Evolutionary conservation across 345 rosid genomes (phyloP), one percentile per base, ranked within the genome.

Genomic region (Camelina laxa): DNA sequence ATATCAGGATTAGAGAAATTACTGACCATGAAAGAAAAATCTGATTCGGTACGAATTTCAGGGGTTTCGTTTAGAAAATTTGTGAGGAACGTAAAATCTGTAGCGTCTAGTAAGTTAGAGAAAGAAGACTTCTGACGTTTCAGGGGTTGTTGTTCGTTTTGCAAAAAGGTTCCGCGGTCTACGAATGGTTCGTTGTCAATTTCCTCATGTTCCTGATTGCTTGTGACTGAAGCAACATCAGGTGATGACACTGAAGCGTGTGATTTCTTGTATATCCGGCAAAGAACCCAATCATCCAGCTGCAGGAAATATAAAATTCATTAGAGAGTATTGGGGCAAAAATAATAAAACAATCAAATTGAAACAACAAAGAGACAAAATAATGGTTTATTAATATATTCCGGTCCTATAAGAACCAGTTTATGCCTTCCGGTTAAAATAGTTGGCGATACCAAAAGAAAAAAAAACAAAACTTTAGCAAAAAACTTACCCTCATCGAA

Each of bases 241-340:
- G 82, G 4, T 59, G 84, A 55, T 69, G 92, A 80, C n/a, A 84
- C 58, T 6, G 85, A 69, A 42, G 83, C 80, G 14, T 92, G 88
- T 36, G 84, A 75, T 79, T 92, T 95, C 81, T 85, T 85, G 86
- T 95, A 95, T 67, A 95, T 95, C 76, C 99, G 93, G 83, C 97
- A 95, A 41, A 92, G 97, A 69, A 95, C 99, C 97, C 99, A 95
- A 76, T 95, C 96, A 80, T 95, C 99, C 30, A 95, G 74, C 99
- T 95, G 88, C 48, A 62, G 6, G 4, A 84, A 17, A 59, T 36
- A 15, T 22, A 13, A 59, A 48, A 58, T 10, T n/a, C 21, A 9
- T 15, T 19, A 55, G 30, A 27, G 24, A 22, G 47, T 64, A 36
- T 33, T 8, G 39, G 6, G 55, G 9, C 0, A 3, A 41, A 50